Conservation (phyloP, 2,329 filamentous ascomycete genomes). For the Fusarium temperatum region DNA sequence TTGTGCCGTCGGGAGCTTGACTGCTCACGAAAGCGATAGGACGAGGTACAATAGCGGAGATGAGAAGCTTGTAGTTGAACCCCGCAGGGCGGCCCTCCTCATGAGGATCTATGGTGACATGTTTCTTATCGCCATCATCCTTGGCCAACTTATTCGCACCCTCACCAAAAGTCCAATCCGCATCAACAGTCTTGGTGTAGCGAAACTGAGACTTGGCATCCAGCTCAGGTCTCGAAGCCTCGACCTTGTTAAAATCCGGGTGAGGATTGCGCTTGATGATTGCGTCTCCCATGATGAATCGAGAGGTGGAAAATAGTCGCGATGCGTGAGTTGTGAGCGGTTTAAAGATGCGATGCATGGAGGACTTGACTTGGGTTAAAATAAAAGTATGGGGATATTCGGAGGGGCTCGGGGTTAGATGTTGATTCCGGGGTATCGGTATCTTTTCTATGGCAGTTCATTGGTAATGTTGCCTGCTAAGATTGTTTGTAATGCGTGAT, state of each 20-base stretch:
- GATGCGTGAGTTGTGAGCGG: conserved; percentile 4
- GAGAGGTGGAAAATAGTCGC: conserved; percentile 10
- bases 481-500: conserved; percentile 30
- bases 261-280: conserved; percentile 65
- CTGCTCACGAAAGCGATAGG: conserved; percentile 76
- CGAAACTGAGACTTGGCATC: conserved; percentile 58
- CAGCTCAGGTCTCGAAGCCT: conserved; percentile 72
- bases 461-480: conserved; percentile 6
- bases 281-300: conserved; percentile 43
- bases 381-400: conserved; percentile 6
- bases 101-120: conserved; percentile 85
- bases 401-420: conserved; percentile 2
- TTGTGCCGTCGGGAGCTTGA: conserved; percentile 65
- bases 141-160: conserved; percentile 66
- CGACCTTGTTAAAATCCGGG: conserved; percentile 78
- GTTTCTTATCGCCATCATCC: conserved; percentile 52
- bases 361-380: background rate
- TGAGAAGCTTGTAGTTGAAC: conserved; percentile 92
- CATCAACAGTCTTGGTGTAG: conserved; percentile 70
- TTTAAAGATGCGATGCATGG: conserved; percentile 6
- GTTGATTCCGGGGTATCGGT: conserved; percentile 2
- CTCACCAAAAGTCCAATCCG: conserved; percentile 71
- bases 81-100: conserved; percentile 70
- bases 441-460: background rate
- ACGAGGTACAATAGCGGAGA: conserved; percentile 82